Evolutionary conservation across 192 early-diverging fungal genomes (phyloP), one percentile per base, ranked within the genome.

Genomic region (Backusella mclennaniae): DNA sequence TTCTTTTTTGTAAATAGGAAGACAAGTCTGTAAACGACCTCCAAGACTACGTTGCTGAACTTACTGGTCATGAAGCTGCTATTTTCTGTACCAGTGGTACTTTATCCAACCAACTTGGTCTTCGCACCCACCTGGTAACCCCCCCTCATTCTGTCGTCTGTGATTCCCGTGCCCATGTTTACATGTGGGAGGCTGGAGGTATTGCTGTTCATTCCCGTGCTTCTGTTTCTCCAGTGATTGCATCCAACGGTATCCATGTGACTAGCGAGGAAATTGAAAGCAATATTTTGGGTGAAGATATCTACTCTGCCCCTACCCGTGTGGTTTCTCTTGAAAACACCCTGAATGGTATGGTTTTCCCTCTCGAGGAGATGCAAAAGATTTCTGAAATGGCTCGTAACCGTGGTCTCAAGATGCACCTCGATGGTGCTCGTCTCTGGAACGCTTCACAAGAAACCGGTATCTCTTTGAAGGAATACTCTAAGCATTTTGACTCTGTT

Each of bases 381-480:
- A 95, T 98, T 67, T 81, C 82, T 2, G 81, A 70, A 5, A 73
- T 95, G 21, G 92, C 91, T 1, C 75, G 81, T 1, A 74, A 83
- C 4, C 78, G 88, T 19, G 86, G 81, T 8, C 77, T 96, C n/a
- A 85, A 84, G 49, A 86, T 96, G 72, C 97, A 98, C 81, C 79
- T 97, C 26, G 97, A 98, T 74, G 96, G 97, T 8, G 93, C 97
- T 26, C 81, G 97, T 59, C 85, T 97, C 46, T 98, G 96, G 96
- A 93, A 97, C 71, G 97, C 96, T 1, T 83, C 78, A n/a, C 84
- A 86, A 35, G 90, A 84, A 11, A 93, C 91, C 2, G 95, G 95
- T 0, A 84, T 93, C 26, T 74, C 84, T 3, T 63, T 96, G 35
- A 86, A 81, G 19, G 89, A 93, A 59, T 96, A 93, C 70, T 90